Percentiles rank a stretch among this genome's conserved stretches.
phyloP scores from a whole-genome alignment of 2,329 filamentous ascomycete genomes.

The Whalleya microplaca region DNA sequence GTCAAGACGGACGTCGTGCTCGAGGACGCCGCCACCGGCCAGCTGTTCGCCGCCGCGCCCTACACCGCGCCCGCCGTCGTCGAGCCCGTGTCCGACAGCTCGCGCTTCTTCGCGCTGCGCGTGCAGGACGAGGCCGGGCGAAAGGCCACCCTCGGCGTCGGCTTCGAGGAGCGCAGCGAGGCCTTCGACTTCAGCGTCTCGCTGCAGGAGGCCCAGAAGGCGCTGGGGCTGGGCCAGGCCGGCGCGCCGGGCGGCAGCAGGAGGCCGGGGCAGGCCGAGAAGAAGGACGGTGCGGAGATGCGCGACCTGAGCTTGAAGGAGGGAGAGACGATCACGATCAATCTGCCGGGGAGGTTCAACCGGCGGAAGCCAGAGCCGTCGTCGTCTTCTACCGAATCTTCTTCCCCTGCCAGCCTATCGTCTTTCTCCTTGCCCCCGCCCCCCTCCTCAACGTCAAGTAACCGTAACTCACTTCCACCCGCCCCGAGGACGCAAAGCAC shows the following conservation, averaged over 20 bases:
- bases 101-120: conserved; percentile 81
- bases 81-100: conserved; percentile 78
- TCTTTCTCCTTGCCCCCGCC: conserved; percentile 79
- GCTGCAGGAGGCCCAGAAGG: conserved; percentile 76
- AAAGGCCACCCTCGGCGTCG: conserved; percentile 81
- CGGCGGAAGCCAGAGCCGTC: conserved; percentile 48
- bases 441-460: conserved; percentile 48
- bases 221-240: conserved; percentile 61
- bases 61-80: conserved; percentile 70
- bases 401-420: conserved; percentile 41
- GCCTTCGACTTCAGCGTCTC: conserved; percentile 85
- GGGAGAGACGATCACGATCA: conserved; percentile 85
- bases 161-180: conserved; percentile 84
- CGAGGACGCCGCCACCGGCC: conserved; percentile 72
- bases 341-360: conserved; percentile 65
- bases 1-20: conserved; percentile 78
- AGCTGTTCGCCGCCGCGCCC: conserved; percentile 82
- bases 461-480: conserved; percentile 53
- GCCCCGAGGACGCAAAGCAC: conserved; percentile 66
- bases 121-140: conserved; percentile 76
- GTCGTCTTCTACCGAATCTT: conserved; percentile 12
- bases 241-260: conserved; percentile 40
- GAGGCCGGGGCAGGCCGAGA: conserved; percentile 40
- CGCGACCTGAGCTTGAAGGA: conserved; percentile 86
- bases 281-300: conserved; percentile 55